Evolutionary conservation across 2,329 filamentous ascomycete species (phyloP), one percentile per base, ranked within the genome.

Genomic region (Annulohypoxylon truncatum): DNA sequence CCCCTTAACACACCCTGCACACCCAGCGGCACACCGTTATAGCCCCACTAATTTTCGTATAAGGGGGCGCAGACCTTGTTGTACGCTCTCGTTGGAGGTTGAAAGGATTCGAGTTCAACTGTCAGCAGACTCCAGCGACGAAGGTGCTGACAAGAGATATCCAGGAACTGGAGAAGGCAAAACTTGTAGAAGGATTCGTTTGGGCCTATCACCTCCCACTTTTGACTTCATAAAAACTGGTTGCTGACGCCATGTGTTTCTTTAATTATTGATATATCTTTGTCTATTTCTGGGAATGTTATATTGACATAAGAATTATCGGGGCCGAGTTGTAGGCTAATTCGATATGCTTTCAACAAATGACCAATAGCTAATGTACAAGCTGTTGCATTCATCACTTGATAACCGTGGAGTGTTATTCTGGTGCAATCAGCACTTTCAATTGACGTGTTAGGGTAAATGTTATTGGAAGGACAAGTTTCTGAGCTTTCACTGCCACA

Each of bases 1-100:
- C 18, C 55, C 64, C 54, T 56, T 42, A 26, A 20, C 31, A 28
- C 47, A n/a, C 38, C 26, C 33, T 13, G 33, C 10, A 35, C n/a
- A 10, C 33, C 13, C 35, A 38, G 6, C n/a, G 18, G n/a, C n/a
- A 38, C 52, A 22, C 38, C 20, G 24, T 31, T 54, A 55, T 40
- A 29, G 42, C 40, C 29, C 55, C 50, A 54, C 42, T 24, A 31
- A 22, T 15, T 60, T 20, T 28, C 6, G 20, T 46, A 44, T 24
- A 24, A 15, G 50, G 31, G n/a, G 13, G 12, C 2, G 28, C 46
- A 38, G 24, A 24, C 18, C 38, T 52, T 52, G 24, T 51, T 47
- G 44, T 52, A 52, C 33, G 33, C 24, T 44, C 33, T 24, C 22
- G 35, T 51, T 42, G 18, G 10, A 50, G 29, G 22, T 40, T 50